Conservation (phyloP, 306 rosid genomes). For the Castanea crenata region DNA sequence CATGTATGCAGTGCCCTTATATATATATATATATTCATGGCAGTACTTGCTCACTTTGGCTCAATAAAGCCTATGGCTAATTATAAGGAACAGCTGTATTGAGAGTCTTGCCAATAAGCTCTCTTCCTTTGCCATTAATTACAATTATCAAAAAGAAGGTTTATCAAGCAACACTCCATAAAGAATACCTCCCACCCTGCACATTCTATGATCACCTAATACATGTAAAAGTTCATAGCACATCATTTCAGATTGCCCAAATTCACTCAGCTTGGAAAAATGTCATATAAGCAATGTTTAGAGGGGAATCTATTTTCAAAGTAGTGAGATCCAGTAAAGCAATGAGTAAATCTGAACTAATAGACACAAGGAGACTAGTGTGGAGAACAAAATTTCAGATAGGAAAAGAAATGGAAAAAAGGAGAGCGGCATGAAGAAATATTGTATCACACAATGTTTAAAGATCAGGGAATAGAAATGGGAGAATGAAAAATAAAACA, state of each 20-base stretch:
- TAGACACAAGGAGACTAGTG: not conserved
- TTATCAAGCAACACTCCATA: not conserved
- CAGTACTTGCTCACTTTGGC: not conserved
- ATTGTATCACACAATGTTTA: not conserved
- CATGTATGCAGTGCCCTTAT: too few relatives aligned
- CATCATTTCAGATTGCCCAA: not conserved
- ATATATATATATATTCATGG: not conserved
- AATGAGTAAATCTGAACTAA: not conserved
- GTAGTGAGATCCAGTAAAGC: not conserved
- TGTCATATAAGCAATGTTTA: not conserved
- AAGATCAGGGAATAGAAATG: not conserved
- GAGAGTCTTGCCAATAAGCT: not conserved
- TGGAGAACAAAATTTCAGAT: not conserved
- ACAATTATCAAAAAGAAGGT: not conserved
- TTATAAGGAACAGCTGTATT: not conserved
- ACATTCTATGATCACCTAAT: not conserved
- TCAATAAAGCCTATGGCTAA: not conserved
- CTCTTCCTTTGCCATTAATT: not conserved
- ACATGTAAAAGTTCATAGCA: not conserved
- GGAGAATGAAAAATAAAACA: not conserved
- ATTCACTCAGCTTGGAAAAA: not conserved
- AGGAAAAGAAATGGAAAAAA: not conserved
- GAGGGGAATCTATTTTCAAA: not conserved
- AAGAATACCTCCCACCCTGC: not conserved
- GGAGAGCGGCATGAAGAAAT: not conserved